These are phyloP conservation scores for Punctularia strigosozonata DNA, from an alignment of 768 basidiomycete genomes.

Conservation along the genomic window DNA sequence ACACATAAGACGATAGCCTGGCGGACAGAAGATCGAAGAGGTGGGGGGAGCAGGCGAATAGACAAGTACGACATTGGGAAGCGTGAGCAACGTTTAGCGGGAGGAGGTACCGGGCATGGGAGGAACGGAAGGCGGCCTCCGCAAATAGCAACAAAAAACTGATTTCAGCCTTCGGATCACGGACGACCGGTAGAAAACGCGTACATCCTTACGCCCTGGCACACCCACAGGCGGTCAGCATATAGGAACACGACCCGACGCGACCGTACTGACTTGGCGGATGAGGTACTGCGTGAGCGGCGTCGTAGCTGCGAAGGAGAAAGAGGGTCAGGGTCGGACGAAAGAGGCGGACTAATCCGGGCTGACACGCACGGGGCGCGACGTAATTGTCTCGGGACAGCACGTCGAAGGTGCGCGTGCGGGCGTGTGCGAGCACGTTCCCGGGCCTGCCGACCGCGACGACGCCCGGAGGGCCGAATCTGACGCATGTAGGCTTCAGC, in stretches of 20 bases:
- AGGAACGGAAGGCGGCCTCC: too few species aligned
- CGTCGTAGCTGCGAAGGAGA: constrained; percentile 27
- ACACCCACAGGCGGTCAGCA: too few species aligned
- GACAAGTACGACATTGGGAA: too few species aligned
- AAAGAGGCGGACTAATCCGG: constrained; percentile 8
- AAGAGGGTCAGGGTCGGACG: constrained; percentile 8
- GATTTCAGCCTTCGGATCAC: too few species aligned
- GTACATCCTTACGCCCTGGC: constrained; percentile 47
- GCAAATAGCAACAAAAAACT: too few species aligned
- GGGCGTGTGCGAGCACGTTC: constrained; percentile 55
- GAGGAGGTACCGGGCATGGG: too few species aligned
- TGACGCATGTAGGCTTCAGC: constrained; percentile 12
- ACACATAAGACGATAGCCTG: too few species aligned
- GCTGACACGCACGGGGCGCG: constrained; percentile 54
- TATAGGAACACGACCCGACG: too few species aligned
- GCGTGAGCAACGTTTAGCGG: too few species aligned
- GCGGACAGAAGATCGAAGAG: too few species aligned
- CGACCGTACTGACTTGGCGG: too few species aligned
- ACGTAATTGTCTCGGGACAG: constrained; percentile 60
- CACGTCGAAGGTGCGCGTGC: constrained; percentile 71
- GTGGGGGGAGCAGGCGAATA: too few species aligned
- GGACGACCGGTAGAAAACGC: constrained; percentile 28
- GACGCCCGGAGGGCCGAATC: constrained; percentile 38
- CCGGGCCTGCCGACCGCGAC: constrained; percentile 37
- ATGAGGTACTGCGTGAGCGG: constrained; percentile 46